Evolutionary conservation across 2,329 filamentous ascomycete species (phyloP).

Genomic region (Bipolaris zeicola): DNA sequence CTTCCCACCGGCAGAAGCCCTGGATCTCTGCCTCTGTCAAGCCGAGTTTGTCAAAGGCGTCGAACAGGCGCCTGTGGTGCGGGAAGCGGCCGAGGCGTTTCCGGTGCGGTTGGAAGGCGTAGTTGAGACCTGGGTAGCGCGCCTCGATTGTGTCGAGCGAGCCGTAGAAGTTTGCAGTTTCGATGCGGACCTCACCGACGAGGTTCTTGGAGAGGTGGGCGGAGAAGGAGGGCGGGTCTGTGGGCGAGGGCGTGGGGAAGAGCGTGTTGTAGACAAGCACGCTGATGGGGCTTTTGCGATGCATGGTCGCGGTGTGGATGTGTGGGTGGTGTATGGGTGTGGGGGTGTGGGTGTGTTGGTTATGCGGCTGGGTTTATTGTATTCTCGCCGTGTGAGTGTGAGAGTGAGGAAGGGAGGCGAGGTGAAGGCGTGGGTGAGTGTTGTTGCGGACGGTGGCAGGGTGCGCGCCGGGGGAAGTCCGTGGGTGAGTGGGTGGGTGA

Average conservation of each 20-base stretch:
- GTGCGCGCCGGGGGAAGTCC: constrained; percentile 6
- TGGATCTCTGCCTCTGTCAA: constrained; percentile 74
- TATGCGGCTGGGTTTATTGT: not conserved
- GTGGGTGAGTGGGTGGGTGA: not conserved
- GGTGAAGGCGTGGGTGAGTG: not conserved
- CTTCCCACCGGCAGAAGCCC: constrained; percentile 78
- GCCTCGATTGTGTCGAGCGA: constrained; percentile 79
- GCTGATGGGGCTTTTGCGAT: constrained; percentile 69
- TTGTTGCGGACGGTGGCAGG: constrained; percentile 6
- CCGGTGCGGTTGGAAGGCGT: constrained; percentile 73
- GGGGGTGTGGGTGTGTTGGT: not conserved
- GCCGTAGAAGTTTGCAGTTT: constrained; percentile 79
- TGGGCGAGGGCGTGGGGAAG: constrained; percentile 70
- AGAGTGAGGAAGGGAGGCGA: constrained; percentile 1
- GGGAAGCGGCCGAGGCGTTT: constrained; percentile 77
- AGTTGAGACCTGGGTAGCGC: constrained; percentile 82
- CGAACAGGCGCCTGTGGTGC: constrained; percentile 77
- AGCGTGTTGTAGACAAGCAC: constrained; percentile 76
- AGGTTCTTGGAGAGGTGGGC: constrained; percentile 72
- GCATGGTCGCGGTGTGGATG: constrained; percentile 60
- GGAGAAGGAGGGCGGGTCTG: constrained; percentile 73
- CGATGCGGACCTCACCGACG: constrained; percentile 77
- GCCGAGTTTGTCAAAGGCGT: constrained; percentile 72
- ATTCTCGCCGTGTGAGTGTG: constrained; percentile 4
- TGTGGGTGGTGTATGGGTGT: not conserved